A percentile compares a stretch with the other conserved stretches of the same genome.
Evolutionary conservation across 768 basidiomycete species (phyloP).

Genomic region (Lentinula raphanica): DNA sequence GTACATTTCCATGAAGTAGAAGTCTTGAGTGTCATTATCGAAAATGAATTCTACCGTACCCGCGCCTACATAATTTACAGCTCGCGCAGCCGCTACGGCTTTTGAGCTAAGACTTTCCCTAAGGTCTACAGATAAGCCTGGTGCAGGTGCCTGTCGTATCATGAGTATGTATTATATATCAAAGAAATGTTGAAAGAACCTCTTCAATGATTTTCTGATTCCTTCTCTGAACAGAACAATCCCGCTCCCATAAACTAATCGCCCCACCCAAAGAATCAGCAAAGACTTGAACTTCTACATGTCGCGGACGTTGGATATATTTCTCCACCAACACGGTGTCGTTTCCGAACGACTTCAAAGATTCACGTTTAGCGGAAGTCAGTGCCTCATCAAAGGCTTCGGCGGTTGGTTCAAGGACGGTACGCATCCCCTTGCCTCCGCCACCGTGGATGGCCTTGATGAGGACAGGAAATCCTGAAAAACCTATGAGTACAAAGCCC

Average conservation of each 20-base stretch:
- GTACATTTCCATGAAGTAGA: constrained; percentile 96
- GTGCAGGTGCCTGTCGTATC: constrained; percentile 74
- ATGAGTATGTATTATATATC: constrained; percentile 2
- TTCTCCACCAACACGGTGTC: constrained; percentile 85
- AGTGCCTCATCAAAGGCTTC: constrained; percentile 75
- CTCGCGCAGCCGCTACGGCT: constrained; percentile 88
- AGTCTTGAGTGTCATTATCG: constrained; percentile 80
- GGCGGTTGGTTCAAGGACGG: constrained; percentile 51
- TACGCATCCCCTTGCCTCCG: constrained; percentile 94
- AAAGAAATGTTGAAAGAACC: constrained; percentile 29
- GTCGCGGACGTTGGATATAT: constrained; percentile 80
- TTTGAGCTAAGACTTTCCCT: constrained; percentile 78
- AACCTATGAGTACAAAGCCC: background rate
- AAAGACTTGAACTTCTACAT: constrained; percentile 94
- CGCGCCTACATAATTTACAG: constrained; percentile 87
- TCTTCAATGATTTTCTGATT: constrained; percentile 97
- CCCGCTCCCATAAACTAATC: constrained; percentile 94
- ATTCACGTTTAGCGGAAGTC: constrained; percentile 85
- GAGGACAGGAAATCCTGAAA: constrained; percentile 76
- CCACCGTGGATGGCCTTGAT: constrained; percentile 98
- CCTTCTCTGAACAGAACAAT: constrained; percentile 85
- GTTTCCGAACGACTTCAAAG: constrained; percentile 82
- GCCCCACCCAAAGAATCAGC: constrained; percentile 75
- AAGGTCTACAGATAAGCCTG: constrained; percentile 74
- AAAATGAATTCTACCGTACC: constrained; percentile 98